Evolutionary conservation across 495 filamentous ascomycete genomes (phyloP), one percentile per base, ranked within the genome.

Genomic region (Chaetomidium leptoderma): DNA sequence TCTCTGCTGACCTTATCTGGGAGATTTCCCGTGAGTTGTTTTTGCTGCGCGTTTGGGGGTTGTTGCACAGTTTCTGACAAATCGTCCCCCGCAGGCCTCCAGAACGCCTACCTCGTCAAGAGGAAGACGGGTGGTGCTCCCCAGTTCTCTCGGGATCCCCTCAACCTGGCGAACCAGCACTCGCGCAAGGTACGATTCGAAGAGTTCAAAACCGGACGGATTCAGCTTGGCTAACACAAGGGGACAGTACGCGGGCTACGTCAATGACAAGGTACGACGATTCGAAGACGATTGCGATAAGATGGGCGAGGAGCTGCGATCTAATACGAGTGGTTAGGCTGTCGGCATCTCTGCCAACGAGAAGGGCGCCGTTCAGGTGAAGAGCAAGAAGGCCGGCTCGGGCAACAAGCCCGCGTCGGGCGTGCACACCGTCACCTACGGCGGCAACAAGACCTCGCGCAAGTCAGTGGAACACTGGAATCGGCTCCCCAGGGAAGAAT

Each of bases 1-100:
- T 95, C 70, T 93, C 90, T 69, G 76, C 85, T 66, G 91, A 97
- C 72, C 82, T 96, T 62, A 78, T 96, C 80, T 97, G 91, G 91
- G 86, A 91, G 80, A 75, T 91, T 74, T 82, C 83, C 79, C 89
- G 91, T 96, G 81, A 69, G 89, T 86, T 52, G 30, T 27, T 11
- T 9, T 27, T 30, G 16, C 14, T 16, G 21, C 6, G 21, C 5
- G 26, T 30, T 35, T 16, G 19, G 39, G 29, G 29, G 30, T 19
- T 27, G 43, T 45, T 32, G 40, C 44, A 14, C 21, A 4, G 21
- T 42, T 56, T 37, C 49, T 60, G 36, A 63, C 50, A 1, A 13
- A 37, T 46, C 11, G 36, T 23, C 39, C 44, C 59, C 62, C 46
- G 64, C 69, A 96, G 91, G 91, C 72, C 72, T 70, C 72, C 79